Base-by-base conservation (phyloP, 352 stramenopile species). In the Phytophthora pini region DNA sequence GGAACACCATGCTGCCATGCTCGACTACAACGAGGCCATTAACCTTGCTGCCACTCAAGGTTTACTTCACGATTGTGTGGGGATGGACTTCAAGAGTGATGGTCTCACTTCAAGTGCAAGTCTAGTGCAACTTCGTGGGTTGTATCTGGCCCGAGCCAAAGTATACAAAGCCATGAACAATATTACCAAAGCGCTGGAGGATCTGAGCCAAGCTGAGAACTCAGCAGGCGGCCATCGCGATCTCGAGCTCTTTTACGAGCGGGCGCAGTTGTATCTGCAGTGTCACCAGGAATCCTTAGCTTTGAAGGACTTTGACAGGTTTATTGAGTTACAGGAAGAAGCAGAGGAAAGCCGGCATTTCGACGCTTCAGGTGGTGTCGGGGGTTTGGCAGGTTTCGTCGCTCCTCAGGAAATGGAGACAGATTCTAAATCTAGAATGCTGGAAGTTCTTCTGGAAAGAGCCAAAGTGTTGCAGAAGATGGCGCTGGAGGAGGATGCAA, bases 1-100 rank as follows among this genome's bases (percentile, higher is more conserved):
- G 1, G 72, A 93, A 32, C 62, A 83, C 56, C 61, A 78, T 17
- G 70, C 65, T 3, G 87, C 87, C 6, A 68, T 93, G 45, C 56
- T 77, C 12, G 87, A 95, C 69, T 93, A 88, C 56, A 79, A 72
- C 41, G 70, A 85, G 46, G 87, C 82, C 2, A 89, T 93, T 50
- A 74, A 65, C 13, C 70, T 89, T 52, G 81, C 59, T 17, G 69
- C 62, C 3, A 74, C 66, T 15, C 70, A 77, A 51, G 66, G 70
- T 10, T 41, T 79, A 63, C 66, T 81, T n/a, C 40, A 69, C 12
- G 72, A 79, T 32, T 46, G 56, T 22, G 54, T 49, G 3, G 27
- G 26, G 11, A 47, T 72, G 20, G 38, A 58, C 20, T 29, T 46
- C n/a, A 41, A 9, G 38, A 61, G 64, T 61, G 64, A 77, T 58